Percentiles rank a stretch among this genome's conserved stretches.
Conservation (phyloP, 148 eudicot species). For the Rhododendron ovatum region DNA sequence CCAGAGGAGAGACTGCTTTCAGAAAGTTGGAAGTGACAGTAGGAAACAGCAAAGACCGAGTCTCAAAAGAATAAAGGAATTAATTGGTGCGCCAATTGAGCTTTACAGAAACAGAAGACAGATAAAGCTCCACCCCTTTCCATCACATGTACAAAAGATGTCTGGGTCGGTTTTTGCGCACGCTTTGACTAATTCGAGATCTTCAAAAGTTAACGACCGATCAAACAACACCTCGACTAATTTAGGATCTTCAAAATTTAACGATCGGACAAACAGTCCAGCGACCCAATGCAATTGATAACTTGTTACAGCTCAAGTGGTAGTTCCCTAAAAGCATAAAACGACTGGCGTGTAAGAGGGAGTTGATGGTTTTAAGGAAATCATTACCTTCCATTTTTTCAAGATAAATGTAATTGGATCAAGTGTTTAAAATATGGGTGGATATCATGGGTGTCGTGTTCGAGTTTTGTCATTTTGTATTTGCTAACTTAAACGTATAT, state of each 20-base stretch:
- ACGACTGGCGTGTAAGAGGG: neutral
- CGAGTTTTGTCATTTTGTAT: neutral
- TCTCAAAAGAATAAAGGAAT: neutral
- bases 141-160: neutral
- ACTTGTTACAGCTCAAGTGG: neutral
- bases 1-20: constrained; percentile 3
- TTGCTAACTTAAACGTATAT: neutral
- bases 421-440: neutral
- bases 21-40: neutral
- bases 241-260: too few relatives aligned
- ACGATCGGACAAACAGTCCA: too few relatives aligned
- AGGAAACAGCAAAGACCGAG: neutral
- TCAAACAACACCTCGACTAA: too few relatives aligned
- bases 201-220: too few relatives aligned
- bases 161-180: too few relatives aligned
- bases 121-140: neutral
- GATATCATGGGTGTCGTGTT: neutral
- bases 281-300: neutral
- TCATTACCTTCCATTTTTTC: neutral
- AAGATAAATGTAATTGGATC: neutral
- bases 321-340: neutral
- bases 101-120: neutral
- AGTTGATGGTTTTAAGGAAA: neutral
- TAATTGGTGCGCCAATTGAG: neutral
- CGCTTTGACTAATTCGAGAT: too few relatives aligned